Evolutionary conservation across 176 grass and related monocot genomes (phyloP), one percentile per base, ranked within the genome.

Genomic region (Eleusine indica): DNA sequence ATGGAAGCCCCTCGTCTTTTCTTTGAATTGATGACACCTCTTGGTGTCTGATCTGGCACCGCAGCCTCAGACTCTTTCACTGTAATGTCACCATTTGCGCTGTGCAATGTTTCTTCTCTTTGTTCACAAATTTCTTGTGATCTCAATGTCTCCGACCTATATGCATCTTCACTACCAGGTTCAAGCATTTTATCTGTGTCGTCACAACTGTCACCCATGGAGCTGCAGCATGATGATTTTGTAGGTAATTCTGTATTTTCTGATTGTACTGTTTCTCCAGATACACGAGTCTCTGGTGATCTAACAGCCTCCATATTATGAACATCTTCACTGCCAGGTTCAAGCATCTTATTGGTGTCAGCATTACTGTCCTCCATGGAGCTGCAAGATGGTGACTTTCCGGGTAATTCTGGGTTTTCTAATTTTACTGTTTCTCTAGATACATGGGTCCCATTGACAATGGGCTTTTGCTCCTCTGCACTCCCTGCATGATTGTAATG

Each of bases 1-100:
- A 96, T 69, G 29, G 93, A 96, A 92, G 78, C 89, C 56, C 85
- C 80, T 87, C 73, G 82, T 61, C 79, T 87, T 71, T 73, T 78
- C 84, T 44, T 73, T 74, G 75, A 39, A 71, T 80, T 28, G 29
- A 42, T 84, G 46, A 35, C 19, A 21, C 46, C 67, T 48, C 57
- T 52, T 83, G 70, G 44, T 89, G 37, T 66, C 69, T 64, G 63
- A 73, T 87, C 79, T 61, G 74, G 39, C 82, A 68, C 66, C 78
- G 19, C 39, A 77, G 37, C 39, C 21, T 88, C 80, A 14, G 57
- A 40, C 14, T 80, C 70, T 51, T 68, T 78, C 52, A 80, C 85
- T 71, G 71, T 80, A 29, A 73, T 68, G 46, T 89, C 68, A 68
- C 18, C 63, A 53, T 73, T 77, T 65, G 60, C 69, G 83, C 8